phyloP scores from a whole-genome alignment of 306 rosid genomes.

The Castanea sativa region DNA sequence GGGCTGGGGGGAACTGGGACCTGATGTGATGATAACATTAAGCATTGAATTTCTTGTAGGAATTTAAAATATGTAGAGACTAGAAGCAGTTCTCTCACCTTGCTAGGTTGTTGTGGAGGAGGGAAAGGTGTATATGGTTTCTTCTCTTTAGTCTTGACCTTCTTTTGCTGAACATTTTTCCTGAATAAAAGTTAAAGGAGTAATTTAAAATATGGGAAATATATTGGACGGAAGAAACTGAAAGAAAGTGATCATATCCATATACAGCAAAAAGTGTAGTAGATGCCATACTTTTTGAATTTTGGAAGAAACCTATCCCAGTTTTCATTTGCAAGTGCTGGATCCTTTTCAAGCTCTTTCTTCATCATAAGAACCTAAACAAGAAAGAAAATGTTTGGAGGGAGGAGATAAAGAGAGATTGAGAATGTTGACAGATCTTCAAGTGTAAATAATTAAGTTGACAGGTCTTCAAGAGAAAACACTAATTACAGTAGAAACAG shows the following conservation, averaged over 20 bases:
- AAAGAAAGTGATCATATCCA: not conserved
- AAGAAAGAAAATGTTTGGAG: not conserved
- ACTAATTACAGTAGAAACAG: not conserved
- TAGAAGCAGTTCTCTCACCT: constrained; percentile 50
- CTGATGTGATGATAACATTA: not conserved
- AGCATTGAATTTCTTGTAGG: not conserved
- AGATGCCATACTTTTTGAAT: constrained; percentile 67
- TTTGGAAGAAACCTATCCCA: constrained; percentile 98
- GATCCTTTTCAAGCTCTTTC: constrained; percentile 94
- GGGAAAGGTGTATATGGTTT: constrained; percentile 86
- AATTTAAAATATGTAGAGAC: constrained; percentile 4
- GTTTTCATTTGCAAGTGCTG: constrained; percentile 71
- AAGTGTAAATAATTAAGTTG: not conserved
- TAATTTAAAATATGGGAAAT: not conserved
- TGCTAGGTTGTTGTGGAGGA: constrained; percentile 87
- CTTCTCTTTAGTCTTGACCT: constrained; percentile 67
- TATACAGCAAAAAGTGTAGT: not conserved
- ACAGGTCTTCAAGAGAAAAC: not conserved
- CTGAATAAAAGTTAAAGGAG: constrained; percentile 30
- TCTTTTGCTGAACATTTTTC: constrained; percentile 84
- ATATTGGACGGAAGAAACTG: constrained; percentile 15
- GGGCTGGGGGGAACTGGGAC: too few relatives aligned
- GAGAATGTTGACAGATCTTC: constrained; percentile 3
- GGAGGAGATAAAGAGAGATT: not conserved
- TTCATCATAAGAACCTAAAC: constrained; percentile 79